A percentile compares a stretch with the other conserved stretches of the same genome.
Evolutionary conservation across 306 rosid genomes (phyloP).

Genomic region (Astragalus glycyphyllos): DNA sequence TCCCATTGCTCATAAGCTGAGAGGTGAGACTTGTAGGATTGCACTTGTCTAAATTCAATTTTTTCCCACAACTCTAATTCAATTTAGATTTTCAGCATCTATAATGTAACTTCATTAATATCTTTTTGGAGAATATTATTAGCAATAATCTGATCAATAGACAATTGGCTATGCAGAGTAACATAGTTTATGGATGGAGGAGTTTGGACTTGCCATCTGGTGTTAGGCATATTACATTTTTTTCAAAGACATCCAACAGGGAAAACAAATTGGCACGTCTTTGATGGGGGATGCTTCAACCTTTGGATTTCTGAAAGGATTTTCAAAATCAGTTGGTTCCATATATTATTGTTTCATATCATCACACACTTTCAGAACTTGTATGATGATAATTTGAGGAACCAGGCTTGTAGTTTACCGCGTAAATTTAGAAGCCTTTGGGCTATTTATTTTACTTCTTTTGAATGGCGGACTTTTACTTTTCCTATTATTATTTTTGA

Average conservation of each 20-base stretch:
- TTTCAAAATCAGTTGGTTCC: not conserved
- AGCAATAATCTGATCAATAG: slow-evolving; percentile 5
- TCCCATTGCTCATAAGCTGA: not conserved
- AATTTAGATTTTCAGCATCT: slow-evolving; percentile 21
- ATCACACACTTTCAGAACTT: slow-evolving; percentile 20
- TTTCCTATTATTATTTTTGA: not conserved
- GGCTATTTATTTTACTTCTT: too few relatives aligned
- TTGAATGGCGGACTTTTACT: not conserved
- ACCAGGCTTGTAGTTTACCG: slow-evolving; percentile 19
- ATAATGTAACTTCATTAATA: not conserved
- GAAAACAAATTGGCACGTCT: slow-evolving; percentile 31
- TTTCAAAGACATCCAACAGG: slow-evolving; percentile 10
- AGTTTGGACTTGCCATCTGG: slow-evolving; percentile 16
- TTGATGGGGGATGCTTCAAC: slow-evolving; percentile 15
- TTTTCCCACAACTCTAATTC: slow-evolving; percentile 8
- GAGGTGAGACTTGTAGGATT: not conserved
- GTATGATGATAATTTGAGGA: slow-evolving; percentile 16
- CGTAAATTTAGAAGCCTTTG: slow-evolving; percentile 6
- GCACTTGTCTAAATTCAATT: not conserved
- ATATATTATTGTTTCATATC: not conserved
- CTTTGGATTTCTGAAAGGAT: slow-evolving; percentile 9
- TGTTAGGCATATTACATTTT: slow-evolving; percentile 8
- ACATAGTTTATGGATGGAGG: slow-evolving; percentile 19
- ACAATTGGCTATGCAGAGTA: slow-evolving; percentile 20
- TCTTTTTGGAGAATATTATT: slow-evolving; percentile 10